A percentile compares a stretch with the other conserved stretches of the same genome.
These are phyloP conservation scores for Sarocladium brachiariae DNA, from an alignment of 2,329 filamentous ascomycete genomes.

Conservation along the genomic window DNA sequence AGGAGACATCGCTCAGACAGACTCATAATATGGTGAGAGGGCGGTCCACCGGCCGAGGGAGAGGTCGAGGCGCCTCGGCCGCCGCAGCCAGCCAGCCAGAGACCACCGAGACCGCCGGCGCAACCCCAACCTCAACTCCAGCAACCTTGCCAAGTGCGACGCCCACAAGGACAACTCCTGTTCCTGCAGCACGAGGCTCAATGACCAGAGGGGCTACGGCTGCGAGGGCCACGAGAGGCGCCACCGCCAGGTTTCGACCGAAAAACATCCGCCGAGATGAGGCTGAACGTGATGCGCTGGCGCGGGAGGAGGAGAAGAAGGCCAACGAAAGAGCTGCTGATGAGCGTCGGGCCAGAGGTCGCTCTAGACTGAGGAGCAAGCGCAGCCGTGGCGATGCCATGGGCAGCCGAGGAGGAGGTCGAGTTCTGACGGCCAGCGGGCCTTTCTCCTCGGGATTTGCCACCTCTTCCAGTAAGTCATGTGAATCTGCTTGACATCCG, in stretches of 20 bases:
- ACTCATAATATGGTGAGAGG: constrained; percentile 25
- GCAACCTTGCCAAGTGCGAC: constrained; percentile 6
- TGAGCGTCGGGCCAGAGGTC: constrained; percentile 30
- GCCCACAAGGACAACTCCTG: constrained; percentile 7
- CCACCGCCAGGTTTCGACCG: constrained; percentile 38
- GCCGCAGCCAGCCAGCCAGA: constrained; percentile 2
- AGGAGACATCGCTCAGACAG: background rate
- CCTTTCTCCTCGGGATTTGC: constrained; percentile 29
- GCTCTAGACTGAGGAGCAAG: constrained; percentile 33
- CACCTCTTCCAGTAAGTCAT: constrained; percentile 16
- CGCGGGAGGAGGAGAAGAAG: constrained; percentile 37
- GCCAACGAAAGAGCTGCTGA: constrained; percentile 33
- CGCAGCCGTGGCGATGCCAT: constrained; percentile 38
- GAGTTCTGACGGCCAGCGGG: constrained; percentile 30
- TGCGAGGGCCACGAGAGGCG: constrained; percentile 28
- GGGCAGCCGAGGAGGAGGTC: constrained; percentile 33
- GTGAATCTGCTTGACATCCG: background rate
- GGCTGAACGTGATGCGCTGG: constrained; percentile 39
- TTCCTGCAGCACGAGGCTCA: constrained; percentile 18
- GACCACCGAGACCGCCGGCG: constrained; percentile 7
- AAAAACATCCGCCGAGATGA: constrained; percentile 44
- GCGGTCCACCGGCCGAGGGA: constrained; percentile 24
- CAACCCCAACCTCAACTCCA: constrained; percentile 9
- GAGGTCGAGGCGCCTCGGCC: constrained; percentile 21
- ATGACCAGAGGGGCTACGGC: constrained; percentile 26